Percentiles rank a stretch among this genome's conserved stretches.
Evolutionary conservation across 495 filamentous ascomycete genomes (phyloP).

Genomic region (Aspergillus steynii): DNA sequence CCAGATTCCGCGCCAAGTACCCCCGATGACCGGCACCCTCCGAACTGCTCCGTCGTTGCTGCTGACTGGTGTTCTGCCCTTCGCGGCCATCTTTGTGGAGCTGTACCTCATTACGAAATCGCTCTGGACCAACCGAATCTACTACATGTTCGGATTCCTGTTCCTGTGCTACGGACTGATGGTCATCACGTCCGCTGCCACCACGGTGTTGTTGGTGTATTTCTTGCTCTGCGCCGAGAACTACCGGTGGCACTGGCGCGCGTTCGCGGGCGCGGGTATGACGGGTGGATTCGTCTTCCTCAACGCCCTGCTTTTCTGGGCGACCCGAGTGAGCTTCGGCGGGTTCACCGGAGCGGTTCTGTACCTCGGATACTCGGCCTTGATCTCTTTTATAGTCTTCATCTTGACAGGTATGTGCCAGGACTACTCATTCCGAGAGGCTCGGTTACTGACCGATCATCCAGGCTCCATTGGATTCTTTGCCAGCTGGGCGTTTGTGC

Average conservation of each 20-base stretch:
- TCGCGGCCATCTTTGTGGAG: constrained; percentile 95
- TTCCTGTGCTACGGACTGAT: constrained; percentile 97
- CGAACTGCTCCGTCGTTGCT: constrained; percentile 84
- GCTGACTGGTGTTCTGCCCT: constrained; percentile 87
- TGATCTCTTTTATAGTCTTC: constrained; percentile 89
- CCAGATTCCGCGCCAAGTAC: constrained; percentile 96
- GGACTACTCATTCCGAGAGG: constrained; percentile 1
- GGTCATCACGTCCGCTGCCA: constrained; percentile 92
- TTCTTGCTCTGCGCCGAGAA: constrained; percentile 94
- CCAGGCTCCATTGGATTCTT: constrained; percentile 94
- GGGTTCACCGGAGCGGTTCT: constrained; percentile 83
- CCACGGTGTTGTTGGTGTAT: constrained; percentile 90
- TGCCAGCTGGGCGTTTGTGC: constrained; percentile 87
- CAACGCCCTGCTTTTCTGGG: constrained; percentile 85
- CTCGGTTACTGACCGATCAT: constrained; percentile 17
- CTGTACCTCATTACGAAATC: constrained; percentile 98
- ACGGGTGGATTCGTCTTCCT: constrained; percentile 87
- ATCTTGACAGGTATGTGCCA: constrained; percentile 79
- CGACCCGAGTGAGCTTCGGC: constrained; percentile 78
- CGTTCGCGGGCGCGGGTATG: constrained; percentile 84
- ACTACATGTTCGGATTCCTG: constrained; percentile 99
- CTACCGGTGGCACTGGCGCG: constrained; percentile 98
- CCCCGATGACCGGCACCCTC: constrained; percentile 76
- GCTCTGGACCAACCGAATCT: constrained; percentile 96
- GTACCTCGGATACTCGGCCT: constrained; percentile 87